Evolutionary conservation across 1,284 basidiomycete species (phyloP).

Genomic region (Neonothopanus nambi): DNA sequence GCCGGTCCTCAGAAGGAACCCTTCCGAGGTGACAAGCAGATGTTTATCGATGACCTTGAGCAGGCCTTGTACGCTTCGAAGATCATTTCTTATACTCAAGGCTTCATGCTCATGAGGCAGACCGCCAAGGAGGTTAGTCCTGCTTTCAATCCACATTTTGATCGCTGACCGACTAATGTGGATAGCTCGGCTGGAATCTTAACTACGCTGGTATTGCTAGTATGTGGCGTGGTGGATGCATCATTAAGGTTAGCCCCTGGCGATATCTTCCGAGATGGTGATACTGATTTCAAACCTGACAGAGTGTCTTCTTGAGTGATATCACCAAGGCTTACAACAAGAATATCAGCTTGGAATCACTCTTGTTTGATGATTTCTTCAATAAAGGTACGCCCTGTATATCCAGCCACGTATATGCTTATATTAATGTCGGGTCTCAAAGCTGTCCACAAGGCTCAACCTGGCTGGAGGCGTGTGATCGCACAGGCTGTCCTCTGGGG

Average conservation of each 20-base stretch:
- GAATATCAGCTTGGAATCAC: slow-evolving; percentile 85
- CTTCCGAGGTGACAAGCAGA: slow-evolving; percentile 98
- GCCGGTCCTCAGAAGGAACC: slow-evolving; percentile 87
- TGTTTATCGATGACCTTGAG: slow-evolving; percentile 99
- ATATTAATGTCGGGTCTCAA: slow-evolving; percentile 7
- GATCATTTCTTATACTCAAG: slow-evolving; percentile 99
- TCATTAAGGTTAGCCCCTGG: slow-evolving; percentile 77
- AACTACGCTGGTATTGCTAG: slow-evolving; percentile 97
- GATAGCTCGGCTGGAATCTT: slow-evolving; percentile 74
- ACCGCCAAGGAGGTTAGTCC: slow-evolving; percentile 87
- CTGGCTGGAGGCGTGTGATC: slow-evolving; percentile 96
- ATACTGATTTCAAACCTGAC: slow-evolving; percentile 6
- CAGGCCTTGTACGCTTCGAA: slow-evolving; percentile 99
- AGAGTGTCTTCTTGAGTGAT: slow-evolving; percentile 93
- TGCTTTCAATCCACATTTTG: neutral
- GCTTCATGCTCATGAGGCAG: slow-evolving; percentile 99
- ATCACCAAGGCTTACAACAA: slow-evolving; percentile 93
- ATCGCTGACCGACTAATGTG: neutral
- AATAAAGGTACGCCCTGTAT: slow-evolving; percentile 69
- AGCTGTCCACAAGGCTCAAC: slow-evolving; percentile 93
- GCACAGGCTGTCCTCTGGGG: slow-evolving; percentile 98
- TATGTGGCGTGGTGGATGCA: slow-evolving; percentile 99
- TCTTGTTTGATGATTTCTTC: slow-evolving; percentile 98
- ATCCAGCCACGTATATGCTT: neutral
- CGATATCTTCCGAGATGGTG: neutral